Base-by-base conservation (phyloP, 2,329 filamentous ascomycete genomes). In the Aspergillus neoniger region DNA sequence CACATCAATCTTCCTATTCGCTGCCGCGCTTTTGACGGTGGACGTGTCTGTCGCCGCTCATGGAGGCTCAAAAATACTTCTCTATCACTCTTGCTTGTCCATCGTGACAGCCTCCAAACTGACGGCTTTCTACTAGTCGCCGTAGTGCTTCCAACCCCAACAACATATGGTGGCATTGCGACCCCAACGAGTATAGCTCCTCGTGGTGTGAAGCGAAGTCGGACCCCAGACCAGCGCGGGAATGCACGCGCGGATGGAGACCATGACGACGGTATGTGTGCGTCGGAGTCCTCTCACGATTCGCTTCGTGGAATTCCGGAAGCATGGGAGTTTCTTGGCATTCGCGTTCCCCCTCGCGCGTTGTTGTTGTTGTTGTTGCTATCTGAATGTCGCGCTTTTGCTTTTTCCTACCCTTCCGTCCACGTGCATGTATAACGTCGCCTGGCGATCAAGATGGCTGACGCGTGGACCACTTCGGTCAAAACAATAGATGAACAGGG, bases 121-220 rank as follows among this genome's bases (percentile, higher is more conserved):
- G 70, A 72, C 69, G 60, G 67, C 69, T 65, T 63, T 59, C 65
- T 68, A 64, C 69, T 72, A 74, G 73, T 78, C 66, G 75, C 72
- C 64, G 65, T 63, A 64, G 55, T 62, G 63, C 66, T 69, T 64
- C 71, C 73, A 66, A 68, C 72, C 71, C 74, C 76, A 58, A 72
- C 76, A 49, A 72, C 76, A 49, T 72, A 76, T 69, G 69, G 70
- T 64, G 67, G 73, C 71, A 72, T 78, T 67, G 84, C 38, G 32
- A 62, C 58, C 49, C 62, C 19, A 25, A 49, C 25, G 47, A 77
- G 81, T 78, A 75, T 81, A 77, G 82, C 80, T 74, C 78, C 88
- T 67, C 88, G 91, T 76, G 90, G 90, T 69, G 80, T 88, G 70
- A 96, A 96, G 82, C 86, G 91, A 77, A 90, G 86, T 82, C 88